Base-by-base conservation (phyloP, 208 protist species). In the Leishmania turanica region DNA sequence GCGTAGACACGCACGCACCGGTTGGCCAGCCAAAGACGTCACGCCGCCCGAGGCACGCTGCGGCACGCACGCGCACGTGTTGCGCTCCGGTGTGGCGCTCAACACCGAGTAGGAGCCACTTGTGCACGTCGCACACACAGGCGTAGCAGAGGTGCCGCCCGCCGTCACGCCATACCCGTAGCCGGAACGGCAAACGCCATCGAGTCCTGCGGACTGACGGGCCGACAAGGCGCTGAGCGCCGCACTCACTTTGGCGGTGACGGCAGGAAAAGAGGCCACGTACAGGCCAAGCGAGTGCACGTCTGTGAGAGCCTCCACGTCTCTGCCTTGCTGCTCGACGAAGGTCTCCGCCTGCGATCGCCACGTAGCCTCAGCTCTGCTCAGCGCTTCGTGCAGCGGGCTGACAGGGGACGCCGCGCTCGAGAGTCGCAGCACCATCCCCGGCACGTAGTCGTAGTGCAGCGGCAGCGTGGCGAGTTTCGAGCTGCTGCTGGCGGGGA, bases 371-470 rank as follows among this genome's bases (percentile, higher is more conserved):
- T 85, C 82, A 11, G 72, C 82, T 24, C 37, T 21, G 27, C 49
- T 58, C 42, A 85, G 73, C 6, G 64, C 60, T 37, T 68, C 64
- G n/a, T 81, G 64, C 5, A 85, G 51, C 8, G 69, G 45, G 40
- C 45, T 62, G 51, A 79, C n/a, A 24, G 75, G 49, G 15, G 54
- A 45, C n/a, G 70, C 40, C 4, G 56, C 51, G 37, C 64, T 72
- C 9, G 77, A 66, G 31, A 85, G n/a, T 17, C 82, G 82, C 37
- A 54, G 45, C 40, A 85, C 72, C 82, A 85, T 79, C 31, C 82
- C 82, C 13, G 82, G 82, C 74, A 85, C 24, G 64, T 82, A 82
- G 72, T 85, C 82, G 78, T 74, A 85, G 53, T 73, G 60, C 31
- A 81, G 65, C 34, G 82, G 82, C 45, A 85, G 77, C 37, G 47